Base-by-base conservation (phyloP, 2,329 filamentous ascomycete species). In the Fusarium veterinarium region DNA sequence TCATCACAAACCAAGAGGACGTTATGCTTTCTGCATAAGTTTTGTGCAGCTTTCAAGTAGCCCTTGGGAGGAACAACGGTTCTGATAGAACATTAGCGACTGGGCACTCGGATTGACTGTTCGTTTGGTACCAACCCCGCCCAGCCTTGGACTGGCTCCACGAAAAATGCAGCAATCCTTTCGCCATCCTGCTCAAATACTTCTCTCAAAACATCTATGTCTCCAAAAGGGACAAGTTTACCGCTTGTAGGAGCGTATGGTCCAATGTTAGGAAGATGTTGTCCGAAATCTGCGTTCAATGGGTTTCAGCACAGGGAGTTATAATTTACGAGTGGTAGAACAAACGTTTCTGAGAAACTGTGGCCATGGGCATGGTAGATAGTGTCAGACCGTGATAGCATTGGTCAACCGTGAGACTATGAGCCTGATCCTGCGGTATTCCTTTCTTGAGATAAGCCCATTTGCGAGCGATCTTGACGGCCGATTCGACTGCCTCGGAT, bases 391-490 rank as follows among this genome's bases (percentile, higher is more conserved):
- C 48, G 4, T 51, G 48, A 2, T 51, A 51, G 16, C 48, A 51
- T 37, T 51, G 31, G 11, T 37, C 48, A 13, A 51, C 48, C 8
- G 48, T 37, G 31, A 51, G 33, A 25, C 37, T 12, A 9, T 51
- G 31, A 28, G 48, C 48, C 11, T 51, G 23, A 8, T 51, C 48
- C 17, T 51, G 31, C 11, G 48, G 31, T 14, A 51, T 20, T 4
- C 48, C 48, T 37, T 51, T 51, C 31, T 51, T 33, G 6, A 51
- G 48, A 35, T 51, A 51, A 7, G 48, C 48, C 48, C 48, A 51
- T 23, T 51, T 51, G n/a, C 48, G n/a, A 10, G 48, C 48, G 3
- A 51, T 51, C 16, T 51, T 51, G 31, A 51, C 48, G 3, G 48
- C 48, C 7, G 48, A 51, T 25, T 51, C 31, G 11, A 51, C 48